phyloP scores from a whole-genome alignment of 257 asterid genomes.

The Gentiana straminea region DNA sequence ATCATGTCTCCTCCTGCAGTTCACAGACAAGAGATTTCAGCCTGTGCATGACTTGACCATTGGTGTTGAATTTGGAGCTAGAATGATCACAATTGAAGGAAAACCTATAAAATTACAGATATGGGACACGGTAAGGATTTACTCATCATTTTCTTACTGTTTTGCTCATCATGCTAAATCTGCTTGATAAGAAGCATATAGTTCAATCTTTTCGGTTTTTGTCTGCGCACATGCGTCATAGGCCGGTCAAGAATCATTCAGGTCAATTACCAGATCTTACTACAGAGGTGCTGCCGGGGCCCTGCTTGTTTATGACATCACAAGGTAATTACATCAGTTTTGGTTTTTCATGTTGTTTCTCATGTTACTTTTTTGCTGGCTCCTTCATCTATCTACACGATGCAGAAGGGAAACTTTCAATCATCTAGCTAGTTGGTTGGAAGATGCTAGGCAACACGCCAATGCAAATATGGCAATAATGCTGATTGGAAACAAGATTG shows the following conservation, averaged over 20 bases:
- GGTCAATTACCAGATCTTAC: constrained; percentile 71
- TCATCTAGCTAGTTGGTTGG: constrained; percentile 76
- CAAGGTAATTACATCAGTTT: constrained; percentile 35
- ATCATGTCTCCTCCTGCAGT: constrained; percentile 76
- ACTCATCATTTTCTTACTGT: neutral
- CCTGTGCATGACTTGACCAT: constrained; percentile 81
- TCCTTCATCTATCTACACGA: neutral
- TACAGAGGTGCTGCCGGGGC: constrained; percentile 93
- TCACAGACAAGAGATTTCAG: constrained; percentile 74
- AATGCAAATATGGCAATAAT: constrained; percentile 64
- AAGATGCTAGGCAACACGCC: constrained; percentile 75
- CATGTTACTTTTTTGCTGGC: neutral
- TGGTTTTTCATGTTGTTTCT: neutral
- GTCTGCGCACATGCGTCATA: constrained; percentile 5
- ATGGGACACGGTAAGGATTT: constrained; percentile 70
- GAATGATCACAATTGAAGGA: constrained; percentile 60
- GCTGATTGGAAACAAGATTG: constrained; percentile 75
- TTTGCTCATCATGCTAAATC: too few relatives aligned
- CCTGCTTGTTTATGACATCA: constrained; percentile 72
- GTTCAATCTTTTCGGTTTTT: too few relatives aligned
- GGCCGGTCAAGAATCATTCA: constrained; percentile 88
- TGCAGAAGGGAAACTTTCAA: constrained; percentile 77
- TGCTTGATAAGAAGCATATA: too few relatives aligned
- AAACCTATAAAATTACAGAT: constrained; percentile 68
- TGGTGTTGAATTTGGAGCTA: constrained; percentile 70